phyloP scores from a whole-genome alignment of 345 rosid genomes.

The Brassica rapa region DNA sequence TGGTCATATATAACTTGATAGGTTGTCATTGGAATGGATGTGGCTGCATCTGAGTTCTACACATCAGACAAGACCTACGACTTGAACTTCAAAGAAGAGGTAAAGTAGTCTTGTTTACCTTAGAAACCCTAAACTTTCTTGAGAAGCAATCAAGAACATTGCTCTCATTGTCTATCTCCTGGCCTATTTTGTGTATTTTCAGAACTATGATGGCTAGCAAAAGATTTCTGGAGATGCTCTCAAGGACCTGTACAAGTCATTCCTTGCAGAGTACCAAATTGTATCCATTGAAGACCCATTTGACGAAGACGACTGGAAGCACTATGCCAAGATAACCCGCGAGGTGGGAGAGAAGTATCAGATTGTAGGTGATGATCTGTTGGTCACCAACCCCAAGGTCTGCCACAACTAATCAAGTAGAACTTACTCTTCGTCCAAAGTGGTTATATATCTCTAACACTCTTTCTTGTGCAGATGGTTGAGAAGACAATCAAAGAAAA shows the following conservation, averaged over 20 bases:
- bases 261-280: constrained; percentile 81
- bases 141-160: not conserved
- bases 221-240: constrained; percentile 89
- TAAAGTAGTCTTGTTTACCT: constrained; percentile 16
- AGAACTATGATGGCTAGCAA: constrained; percentile 81
- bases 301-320: constrained; percentile 97
- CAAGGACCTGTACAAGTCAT: constrained; percentile 87
- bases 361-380: constrained; percentile 95
- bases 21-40: constrained; percentile 99
- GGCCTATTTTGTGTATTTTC: constrained; percentile 13
- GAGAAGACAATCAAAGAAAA: constrained; percentile 84
- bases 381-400: constrained; percentile 97
- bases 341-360: constrained; percentile 80
- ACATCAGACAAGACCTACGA: constrained; percentile 74
- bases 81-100: constrained; percentile 87
- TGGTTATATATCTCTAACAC: constrained; percentile 5
- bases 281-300: constrained; percentile 97
- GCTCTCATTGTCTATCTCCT: not conserved
- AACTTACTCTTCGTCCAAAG: not conserved
- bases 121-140: not conserved
- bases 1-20: constrained; percentile 25
- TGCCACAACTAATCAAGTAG: not conserved
- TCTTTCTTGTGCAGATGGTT: constrained; percentile 58
- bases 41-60: constrained; percentile 97
- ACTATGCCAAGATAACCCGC: constrained; percentile 70